Evolutionary conservation across 371 early-diverging fungal species (phyloP).

Genomic region (Haplosporangium sp.): DNA sequence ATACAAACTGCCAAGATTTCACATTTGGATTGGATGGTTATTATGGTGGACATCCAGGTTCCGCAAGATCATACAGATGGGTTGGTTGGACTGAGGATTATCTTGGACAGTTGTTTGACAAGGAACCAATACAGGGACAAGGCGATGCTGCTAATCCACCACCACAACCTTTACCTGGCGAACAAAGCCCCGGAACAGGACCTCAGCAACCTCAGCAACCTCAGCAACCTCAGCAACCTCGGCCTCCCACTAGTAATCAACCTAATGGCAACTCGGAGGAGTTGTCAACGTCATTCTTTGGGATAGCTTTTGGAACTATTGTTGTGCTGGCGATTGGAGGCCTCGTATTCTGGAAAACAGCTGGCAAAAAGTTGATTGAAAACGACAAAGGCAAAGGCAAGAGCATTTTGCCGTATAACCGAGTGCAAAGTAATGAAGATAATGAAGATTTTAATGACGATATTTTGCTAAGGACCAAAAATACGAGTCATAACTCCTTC

Average conservation of each 20-base stretch:
- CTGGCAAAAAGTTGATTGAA: constrained; percentile 21
- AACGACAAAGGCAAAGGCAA: constrained; percentile 42
- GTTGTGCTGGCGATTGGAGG: constrained; percentile 37
- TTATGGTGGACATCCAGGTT: constrained; percentile 29
- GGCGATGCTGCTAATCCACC: constrained; percentile 24
- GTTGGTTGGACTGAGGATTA: constrained; percentile 43
- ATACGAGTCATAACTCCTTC: constrained; percentile 18
- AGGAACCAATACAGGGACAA: constrained; percentile 30
- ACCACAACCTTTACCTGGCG: neutral
- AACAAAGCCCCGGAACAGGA: constrained; percentile 12
- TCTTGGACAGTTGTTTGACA: constrained; percentile 14
- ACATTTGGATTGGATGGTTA: constrained; percentile 39
- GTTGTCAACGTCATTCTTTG: constrained; percentile 35
- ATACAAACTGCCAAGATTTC: constrained; percentile 24
- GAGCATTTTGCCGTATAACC: constrained; percentile 26
- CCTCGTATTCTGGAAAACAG: constrained; percentile 38
- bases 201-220: neutral
- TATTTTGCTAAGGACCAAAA: constrained; percentile 30
- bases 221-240: neutral
- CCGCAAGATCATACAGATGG: constrained; percentile 40
- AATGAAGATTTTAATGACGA: constrained; percentile 2
- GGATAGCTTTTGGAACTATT: constrained; percentile 23
- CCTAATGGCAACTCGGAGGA: neutral
- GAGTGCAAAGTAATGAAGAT: constrained; percentile 13
- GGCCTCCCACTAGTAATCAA: neutral